Percentiles rank a stretch among this genome's conserved stretches.
These are phyloP conservation scores for Amanita muscaria DNA, from an alignment of 768 basidiomycete species.

Conservation along the genomic window DNA sequence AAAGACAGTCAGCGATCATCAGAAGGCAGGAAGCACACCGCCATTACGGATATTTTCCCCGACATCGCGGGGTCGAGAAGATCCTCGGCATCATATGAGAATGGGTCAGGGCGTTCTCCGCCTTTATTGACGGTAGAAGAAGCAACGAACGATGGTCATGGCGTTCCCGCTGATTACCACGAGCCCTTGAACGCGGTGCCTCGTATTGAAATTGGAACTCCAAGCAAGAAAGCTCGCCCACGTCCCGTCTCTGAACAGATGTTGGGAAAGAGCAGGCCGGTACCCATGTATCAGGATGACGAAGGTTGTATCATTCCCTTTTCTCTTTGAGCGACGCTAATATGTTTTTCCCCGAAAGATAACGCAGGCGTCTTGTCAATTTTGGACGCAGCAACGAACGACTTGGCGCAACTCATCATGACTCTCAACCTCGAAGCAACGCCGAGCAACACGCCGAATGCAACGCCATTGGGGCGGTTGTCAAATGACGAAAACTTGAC, in stretches of 20 bases:
- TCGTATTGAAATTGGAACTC: constrained; percentile 25
- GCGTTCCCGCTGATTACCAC: constrained; percentile 16
- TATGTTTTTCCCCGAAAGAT: not conserved
- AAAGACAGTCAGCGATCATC: constrained; percentile 37
- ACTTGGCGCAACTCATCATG: constrained; percentile 70
- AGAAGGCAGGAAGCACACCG: constrained; percentile 46
- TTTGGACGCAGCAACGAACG: constrained; percentile 73
- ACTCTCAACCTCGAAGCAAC: constrained; percentile 78
- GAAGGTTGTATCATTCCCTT: constrained; percentile 29
- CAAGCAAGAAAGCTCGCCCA: constrained; percentile 36
- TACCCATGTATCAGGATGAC: constrained; percentile 44
- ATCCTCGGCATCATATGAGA: constrained; percentile 11
- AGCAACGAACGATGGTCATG: constrained; percentile 47
- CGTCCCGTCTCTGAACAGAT: constrained; percentile 62
- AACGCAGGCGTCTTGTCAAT: constrained; percentile 50
- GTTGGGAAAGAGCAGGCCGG: constrained; percentile 39
- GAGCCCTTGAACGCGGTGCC: constrained; percentile 12
- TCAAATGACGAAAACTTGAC: constrained; percentile 13
- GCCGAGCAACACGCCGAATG: constrained; percentile 43
- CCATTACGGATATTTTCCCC: constrained; percentile 55
- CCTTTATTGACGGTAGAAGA: constrained; percentile 37
- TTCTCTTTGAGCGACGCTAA: constrained; percentile 4
- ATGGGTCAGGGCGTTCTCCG: constrained; percentile 2
- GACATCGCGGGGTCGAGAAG: constrained; percentile 20
- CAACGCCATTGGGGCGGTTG: constrained; percentile 35